Base-by-base conservation (phyloP, 106 monocot species). In the Gastrodia elata region DNA sequence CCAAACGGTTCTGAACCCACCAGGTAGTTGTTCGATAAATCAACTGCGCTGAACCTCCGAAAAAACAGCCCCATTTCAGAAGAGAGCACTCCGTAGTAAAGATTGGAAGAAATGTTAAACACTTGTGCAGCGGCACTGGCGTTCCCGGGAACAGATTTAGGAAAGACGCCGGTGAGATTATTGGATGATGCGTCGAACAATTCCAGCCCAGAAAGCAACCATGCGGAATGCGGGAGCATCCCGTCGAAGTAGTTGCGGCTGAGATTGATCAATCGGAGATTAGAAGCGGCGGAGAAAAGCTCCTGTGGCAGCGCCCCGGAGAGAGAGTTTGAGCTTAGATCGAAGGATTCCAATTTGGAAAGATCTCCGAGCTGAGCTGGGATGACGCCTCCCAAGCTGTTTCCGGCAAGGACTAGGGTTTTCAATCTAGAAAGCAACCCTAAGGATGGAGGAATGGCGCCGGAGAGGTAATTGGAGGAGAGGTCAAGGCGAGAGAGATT, bases 11-110 rank as follows among this genome's bases (percentile, higher is more conserved):
- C 70, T 8, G 28, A 26, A 36, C 89, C 91, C 71, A 83, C 30
- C 28, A 94, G 87, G 67, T 92, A 96, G 68, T 96, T 96, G 0
- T 24, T 72, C 16, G 91, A 89, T 20, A 91, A 22, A 79, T 91
- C 78, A 13, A 84, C 76, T 35, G 68, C 61, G 42, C 61, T 39
- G 43, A 82, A 85, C 37, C 73, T 84, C 39, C 2, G 38, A n/a
- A 81, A 68, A 49, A 82, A 18, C 30, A 39, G 16, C 24, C 65
- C 71, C 56, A 76, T 38, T 2, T 41, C 76, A 11, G 64, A 24
- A 41, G 86, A 64, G 10, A 94, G 34, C 2, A 48, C 24, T 7
- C 91, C 88, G 44, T 85, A 87, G 61, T 57, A 91, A 6, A 71
- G 38, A 79, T 94, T 94, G 57, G 76, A 70, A 0, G 94, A 88